Percentiles rank a stretch among this genome's conserved stretches.
phyloP scores from a whole-genome alignment of 441 rosid genomes.

The Populus trichocarpa region DNA sequence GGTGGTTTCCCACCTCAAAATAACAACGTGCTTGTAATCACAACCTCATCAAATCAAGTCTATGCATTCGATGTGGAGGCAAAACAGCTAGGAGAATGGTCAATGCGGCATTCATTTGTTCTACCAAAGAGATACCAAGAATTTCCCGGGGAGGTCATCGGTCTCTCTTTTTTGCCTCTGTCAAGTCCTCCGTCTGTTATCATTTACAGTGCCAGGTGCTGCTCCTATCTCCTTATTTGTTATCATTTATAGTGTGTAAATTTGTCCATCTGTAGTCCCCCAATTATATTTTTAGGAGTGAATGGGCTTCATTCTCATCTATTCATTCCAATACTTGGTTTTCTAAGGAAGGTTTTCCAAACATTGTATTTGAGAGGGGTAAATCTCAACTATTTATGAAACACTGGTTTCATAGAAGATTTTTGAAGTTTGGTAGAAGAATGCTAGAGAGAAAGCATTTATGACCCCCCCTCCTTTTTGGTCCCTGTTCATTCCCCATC shows the following conservation, averaged over 20 bases:
- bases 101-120: slow-evolving; percentile 45
- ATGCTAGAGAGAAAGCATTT: background rate
- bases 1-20: slow-evolving; percentile 75
- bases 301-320: background rate
- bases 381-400: too few species aligned
- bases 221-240: background rate
- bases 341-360: background rate
- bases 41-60: slow-evolving; percentile 81
- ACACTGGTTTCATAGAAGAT: background rate
- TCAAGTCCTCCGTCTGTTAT: slow-evolving; percentile 59
- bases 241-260: background rate
- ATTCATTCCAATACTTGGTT: background rate
- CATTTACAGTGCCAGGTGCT: slow-evolving; percentile 87
- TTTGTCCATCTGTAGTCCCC: background rate
- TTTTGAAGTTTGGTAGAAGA: background rate
- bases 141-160: slow-evolving; percentile 91
- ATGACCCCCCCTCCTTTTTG: too few species aligned
- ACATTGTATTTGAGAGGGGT: background rate
- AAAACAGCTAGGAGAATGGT: slow-evolving; percentile 86
- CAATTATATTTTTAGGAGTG: background rate
- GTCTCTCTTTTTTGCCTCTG: slow-evolving; percentile 72
- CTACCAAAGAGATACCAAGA: slow-evolving; percentile 78
- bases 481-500: background rate
- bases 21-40: slow-evolving; percentile 62
- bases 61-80: slow-evolving; percentile 86